Conservation (phyloP, 352 stramenopile genomes). For the Pythium coloratum region DNA sequence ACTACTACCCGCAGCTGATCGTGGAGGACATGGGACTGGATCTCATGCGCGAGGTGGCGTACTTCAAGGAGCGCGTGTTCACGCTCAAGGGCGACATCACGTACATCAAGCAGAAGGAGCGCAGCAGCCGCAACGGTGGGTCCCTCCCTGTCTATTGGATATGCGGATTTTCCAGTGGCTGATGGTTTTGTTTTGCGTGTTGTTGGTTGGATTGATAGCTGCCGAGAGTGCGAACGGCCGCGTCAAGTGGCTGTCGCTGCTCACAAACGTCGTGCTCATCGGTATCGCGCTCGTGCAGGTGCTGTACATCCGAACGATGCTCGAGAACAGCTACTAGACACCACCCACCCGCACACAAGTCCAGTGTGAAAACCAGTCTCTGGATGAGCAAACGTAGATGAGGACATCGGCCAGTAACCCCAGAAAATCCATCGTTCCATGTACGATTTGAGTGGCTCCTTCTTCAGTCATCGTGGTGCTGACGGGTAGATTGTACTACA, state of each 20-base stretch:
- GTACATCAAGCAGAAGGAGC: slow-evolving; percentile 79
- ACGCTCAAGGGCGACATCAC: slow-evolving; percentile 75
- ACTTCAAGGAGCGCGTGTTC: slow-evolving; percentile 81
- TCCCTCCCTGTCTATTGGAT: not conserved
- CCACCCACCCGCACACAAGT: not conserved
- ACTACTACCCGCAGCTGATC: slow-evolving; percentile 79
- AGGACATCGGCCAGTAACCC: too few species aligned
- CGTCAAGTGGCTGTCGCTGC: slow-evolving; percentile 82
- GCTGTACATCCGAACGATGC: slow-evolving; percentile 81
- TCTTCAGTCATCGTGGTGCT: too few species aligned
- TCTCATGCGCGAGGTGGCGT: slow-evolving; percentile 78
- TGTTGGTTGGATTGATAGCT: slow-evolving; percentile 33
- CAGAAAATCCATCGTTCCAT: too few species aligned
- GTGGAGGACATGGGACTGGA: slow-evolving; percentile 81
- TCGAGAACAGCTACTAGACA: slow-evolving; percentile 70
- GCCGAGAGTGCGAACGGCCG: slow-evolving; percentile 76
- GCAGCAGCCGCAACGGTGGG: slow-evolving; percentile 67
- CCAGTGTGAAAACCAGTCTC: not conserved
- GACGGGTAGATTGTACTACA: too few species aligned
- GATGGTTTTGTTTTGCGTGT: not conserved
- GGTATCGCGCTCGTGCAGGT: slow-evolving; percentile 79
- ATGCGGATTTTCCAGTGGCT: not conserved
- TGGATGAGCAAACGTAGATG: too few species aligned
- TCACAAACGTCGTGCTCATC: slow-evolving; percentile 78
- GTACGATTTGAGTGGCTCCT: too few species aligned